Percentiles rank a stretch among this genome's conserved stretches.
Conservation (phyloP, 176 grass and related monocot genomes). For the Dendrocalamus sinicus region DNA sequence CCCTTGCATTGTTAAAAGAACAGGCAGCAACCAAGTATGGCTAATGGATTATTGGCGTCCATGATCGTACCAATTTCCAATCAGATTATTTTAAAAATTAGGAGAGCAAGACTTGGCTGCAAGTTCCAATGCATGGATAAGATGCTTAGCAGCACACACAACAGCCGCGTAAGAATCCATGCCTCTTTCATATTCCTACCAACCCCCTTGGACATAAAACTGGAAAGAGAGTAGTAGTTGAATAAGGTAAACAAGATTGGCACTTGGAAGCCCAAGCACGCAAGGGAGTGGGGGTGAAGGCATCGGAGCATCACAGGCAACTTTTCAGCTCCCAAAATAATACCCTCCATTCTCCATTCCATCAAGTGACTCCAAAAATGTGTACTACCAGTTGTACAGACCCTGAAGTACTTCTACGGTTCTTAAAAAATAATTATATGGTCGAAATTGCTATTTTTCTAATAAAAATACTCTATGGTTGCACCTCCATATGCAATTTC, state of each 20-base stretch:
- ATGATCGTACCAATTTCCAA: constrained; percentile 25
- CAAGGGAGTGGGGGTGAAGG: constrained; percentile 30
- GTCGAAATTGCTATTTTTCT: no score
- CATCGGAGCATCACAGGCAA: constrained; percentile 50
- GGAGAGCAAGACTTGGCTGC: constrained; percentile 36
- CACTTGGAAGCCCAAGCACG: constrained; percentile 45
- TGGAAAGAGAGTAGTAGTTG: constrained; percentile 5
- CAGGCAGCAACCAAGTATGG: constrained; percentile 12
- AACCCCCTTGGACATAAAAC: constrained; percentile 39
- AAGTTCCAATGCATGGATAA: constrained; percentile 62
- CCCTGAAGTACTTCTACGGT: constrained; percentile 5
- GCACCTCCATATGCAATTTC: not conserved
- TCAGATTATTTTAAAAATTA: not conserved
- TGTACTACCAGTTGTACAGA: not conserved
- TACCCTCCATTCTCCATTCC: constrained; percentile 8
- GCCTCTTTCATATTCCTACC: constrained; percentile 8
- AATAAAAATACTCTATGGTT: not conserved
- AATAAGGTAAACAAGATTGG: constrained; percentile 5
- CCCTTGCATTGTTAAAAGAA: not conserved
- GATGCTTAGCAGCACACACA: constrained; percentile 44
- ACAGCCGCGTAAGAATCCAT: constrained; percentile 25
- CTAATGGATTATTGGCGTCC: not conserved
- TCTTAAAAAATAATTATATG: no score
- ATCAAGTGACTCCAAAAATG: constrained; percentile 1
- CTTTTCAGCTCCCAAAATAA: constrained; percentile 54